Conservation (phyloP, 2,329 filamentous ascomycete genomes). For the Pyrenochaeta sp. region DNA sequence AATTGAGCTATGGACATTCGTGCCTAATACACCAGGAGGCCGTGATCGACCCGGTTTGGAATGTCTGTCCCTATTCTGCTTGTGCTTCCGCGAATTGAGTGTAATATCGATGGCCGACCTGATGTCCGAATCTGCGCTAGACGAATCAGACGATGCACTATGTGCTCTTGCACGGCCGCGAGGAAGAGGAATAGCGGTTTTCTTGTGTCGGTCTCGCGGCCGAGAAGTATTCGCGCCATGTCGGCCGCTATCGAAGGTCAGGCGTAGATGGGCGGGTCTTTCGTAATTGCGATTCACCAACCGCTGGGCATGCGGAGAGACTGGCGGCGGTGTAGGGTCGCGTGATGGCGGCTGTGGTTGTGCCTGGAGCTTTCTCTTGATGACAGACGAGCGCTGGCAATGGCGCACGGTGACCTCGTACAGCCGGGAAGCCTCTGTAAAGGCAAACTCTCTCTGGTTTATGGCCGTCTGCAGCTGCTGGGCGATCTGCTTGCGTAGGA, state of each 20-base stretch:
- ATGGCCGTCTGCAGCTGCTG: constrained; percentile 63
- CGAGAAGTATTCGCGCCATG: constrained; percentile 31
- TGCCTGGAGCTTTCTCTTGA: constrained; percentile 68
- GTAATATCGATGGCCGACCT: constrained; percentile 28
- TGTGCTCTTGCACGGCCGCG: constrained; percentile 21
- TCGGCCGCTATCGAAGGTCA: constrained; percentile 36
- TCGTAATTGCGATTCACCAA: constrained; percentile 31
- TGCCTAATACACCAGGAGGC: constrained; percentile 57
- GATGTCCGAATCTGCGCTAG: constrained; percentile 27
- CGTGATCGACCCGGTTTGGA: constrained; percentile 54
- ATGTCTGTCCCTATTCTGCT: constrained; percentile 45
- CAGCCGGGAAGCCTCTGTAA: constrained; percentile 64
- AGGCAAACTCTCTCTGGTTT: constrained; percentile 63
- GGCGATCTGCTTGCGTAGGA: constrained; percentile 65
- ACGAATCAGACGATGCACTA: constrained; percentile 23
- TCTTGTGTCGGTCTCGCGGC: constrained; percentile 31
- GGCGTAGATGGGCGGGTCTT: constrained; percentile 37
- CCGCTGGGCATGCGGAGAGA: constrained; percentile 50
- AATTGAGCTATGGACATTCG: constrained; percentile 63
- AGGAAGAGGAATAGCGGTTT: constrained; percentile 21
- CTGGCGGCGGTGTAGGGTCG: constrained; percentile 64
- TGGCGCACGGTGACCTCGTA: constrained; percentile 67
- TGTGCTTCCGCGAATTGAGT: constrained; percentile 26
- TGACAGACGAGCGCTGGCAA: constrained; percentile 65
- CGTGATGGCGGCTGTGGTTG: constrained; percentile 68